Base-by-base conservation (phyloP, 768 basidiomycete species). In the Nidularia pulvinata region DNA sequence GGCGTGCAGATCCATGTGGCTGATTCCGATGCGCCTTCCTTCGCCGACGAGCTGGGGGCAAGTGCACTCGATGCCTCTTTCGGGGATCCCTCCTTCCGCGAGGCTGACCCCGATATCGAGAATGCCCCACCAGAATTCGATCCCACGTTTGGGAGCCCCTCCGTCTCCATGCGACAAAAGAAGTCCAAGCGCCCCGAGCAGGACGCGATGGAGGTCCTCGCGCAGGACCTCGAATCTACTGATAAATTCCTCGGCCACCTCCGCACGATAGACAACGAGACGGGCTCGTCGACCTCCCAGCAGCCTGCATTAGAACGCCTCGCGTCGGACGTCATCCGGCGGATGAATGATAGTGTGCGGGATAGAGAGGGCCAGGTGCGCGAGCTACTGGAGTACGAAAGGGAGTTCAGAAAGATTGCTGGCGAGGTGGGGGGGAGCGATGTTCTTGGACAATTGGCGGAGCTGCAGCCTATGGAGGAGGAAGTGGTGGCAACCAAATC, bases 341-440 rank as follows among this genome's bases (percentile, higher is more conserved):
- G 81, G 35, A 79, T 94, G 55, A 88, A 93, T 67, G 86, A 89
- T 52, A 81, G 85, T 10, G 81, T 83, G 35, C 83, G 85, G 46
- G 86, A 91, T 60, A 82, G 93, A 53, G 93, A 95, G 65, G 80
- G 77, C 2, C 93, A 95, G 69, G 82, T 92, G 4, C 86, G 93
- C 49, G 89, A 86, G 62, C 69, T 95, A 50, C 71, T 86, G 35
- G 89, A 86, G 57, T 88, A 80, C 63, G 92, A 94, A 62, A 81
- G 91, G 50, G 88, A 93, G 68, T 84, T 95, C 62, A 79, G 82
- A 59, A 84, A 84, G 64, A 89, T 92, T 59, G 83, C 85, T 1
- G 83, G 81, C 4, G 91, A 93, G 66, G 82, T 90, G 14, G 88
- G 89, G 37, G 92, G 92, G 16, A 80, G 73, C 37, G 91, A 93